Percentiles rank a stretch among this genome's conserved stretches.
Evolutionary conservation across 805 yeast species (phyloP).

Genomic region (Torulaspora microellipsoides): DNA sequence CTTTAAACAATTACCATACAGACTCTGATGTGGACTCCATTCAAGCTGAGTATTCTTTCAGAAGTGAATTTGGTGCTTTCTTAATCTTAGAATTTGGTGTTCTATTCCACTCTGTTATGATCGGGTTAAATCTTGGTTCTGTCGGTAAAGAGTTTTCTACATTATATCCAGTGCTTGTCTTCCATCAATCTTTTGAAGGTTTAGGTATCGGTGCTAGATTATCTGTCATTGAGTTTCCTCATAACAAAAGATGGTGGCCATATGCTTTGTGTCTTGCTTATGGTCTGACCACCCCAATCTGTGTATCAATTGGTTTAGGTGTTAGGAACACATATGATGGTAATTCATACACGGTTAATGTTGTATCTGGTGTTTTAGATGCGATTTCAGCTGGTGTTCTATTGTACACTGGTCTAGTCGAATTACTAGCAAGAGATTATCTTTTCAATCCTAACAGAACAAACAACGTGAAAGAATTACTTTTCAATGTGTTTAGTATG

Average conservation of each 20-base stretch:
- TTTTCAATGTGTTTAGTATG: conserved; percentile 41
- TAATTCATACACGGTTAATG: conserved; percentile 47
- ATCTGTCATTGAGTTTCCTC: conserved; percentile 55
- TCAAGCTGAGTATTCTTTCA: conserved; percentile 7
- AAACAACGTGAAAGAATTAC: conserved; percentile 40
- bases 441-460: conserved; percentile 42
- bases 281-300: conserved; percentile 60
- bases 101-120: conserved; percentile 68
- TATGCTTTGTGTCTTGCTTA: conserved; percentile 48
- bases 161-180: conserved; percentile 58
- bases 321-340: conserved; percentile 56
- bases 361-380: conserved; percentile 62
- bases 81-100: conserved; percentile 68
- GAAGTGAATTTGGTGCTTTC: conserved; percentile 38
- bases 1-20: conserved; percentile 1
- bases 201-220: conserved; percentile 72
- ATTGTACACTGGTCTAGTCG: conserved; percentile 69
- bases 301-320: conserved; percentile 72
- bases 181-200: conserved; percentile 79
- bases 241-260: conserved; percentile 35
- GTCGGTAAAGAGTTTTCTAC: conserved; percentile 60
- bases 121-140: conserved; percentile 64
- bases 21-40: conserved; percentile 10
- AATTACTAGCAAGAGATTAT: conserved; percentile 70
- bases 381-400: conserved; percentile 68